Conservation (phyloP, 345 rosid species). For the Sisymbrium irio region DNA sequence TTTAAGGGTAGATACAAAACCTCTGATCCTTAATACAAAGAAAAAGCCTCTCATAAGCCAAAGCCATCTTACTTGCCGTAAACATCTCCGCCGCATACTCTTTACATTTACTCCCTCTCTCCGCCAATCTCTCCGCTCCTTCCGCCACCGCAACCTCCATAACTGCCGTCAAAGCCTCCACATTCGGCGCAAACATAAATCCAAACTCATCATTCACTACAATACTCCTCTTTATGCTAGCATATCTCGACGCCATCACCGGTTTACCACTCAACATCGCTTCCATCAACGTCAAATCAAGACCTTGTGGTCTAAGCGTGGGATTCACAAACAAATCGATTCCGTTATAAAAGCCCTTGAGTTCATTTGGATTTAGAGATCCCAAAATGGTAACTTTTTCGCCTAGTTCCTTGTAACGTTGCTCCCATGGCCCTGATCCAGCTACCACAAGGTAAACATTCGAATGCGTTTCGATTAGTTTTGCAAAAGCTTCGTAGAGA, state of each 20-base stretch:
- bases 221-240: conserved; percentile 81
- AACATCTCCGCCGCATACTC: conserved; percentile 80
- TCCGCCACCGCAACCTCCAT: conserved; percentile 55
- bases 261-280: conserved; percentile 95
- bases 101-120: conserved; percentile 67
- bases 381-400: conserved; percentile 59
- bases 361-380: conserved; percentile 55
- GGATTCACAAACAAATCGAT: conserved; percentile 86
- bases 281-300: conserved; percentile 87
- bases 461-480: conserved; percentile 38
- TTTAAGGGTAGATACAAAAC: conserved; percentile 57
- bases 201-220: conserved; percentile 86
- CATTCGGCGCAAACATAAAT: conserved; percentile 83
- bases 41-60: conserved; percentile 85
- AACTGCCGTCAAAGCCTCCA: conserved; percentile 59
- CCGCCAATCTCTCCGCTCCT: conserved; percentile 60
- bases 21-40: conserved; percentile 74
- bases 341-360: conserved; percentile 68
- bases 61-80: conserved; percentile 81
- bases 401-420: conserved; percentile 68
- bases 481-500: conserved; percentile 59
- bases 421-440: conserved; percentile 90
- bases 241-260: conserved; percentile 82
- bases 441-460: conserved; percentile 65
- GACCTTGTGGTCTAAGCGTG: conserved; percentile 89